Percentiles rank a stretch among this genome's conserved stretches.
These are phyloP conservation scores for Monilinia fructigena DNA, from an alignment of 2,329 filamentous ascomycete species.

Conservation along the genomic window DNA sequence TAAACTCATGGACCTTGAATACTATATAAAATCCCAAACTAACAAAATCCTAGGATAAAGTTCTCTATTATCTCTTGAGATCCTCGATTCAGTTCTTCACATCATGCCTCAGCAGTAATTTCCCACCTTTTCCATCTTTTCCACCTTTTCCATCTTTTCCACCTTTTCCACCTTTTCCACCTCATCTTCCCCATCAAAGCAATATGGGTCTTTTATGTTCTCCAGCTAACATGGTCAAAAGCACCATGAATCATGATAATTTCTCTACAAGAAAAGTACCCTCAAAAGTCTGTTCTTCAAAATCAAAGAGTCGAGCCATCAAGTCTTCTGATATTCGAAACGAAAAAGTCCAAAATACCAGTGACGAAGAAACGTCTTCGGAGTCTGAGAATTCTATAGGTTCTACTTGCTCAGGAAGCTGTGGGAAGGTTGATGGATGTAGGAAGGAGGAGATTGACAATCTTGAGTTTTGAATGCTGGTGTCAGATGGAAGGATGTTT, in stretches of 20 bases:
- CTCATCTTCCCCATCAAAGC: background rate
- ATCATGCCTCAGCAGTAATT: constrained; percentile 7
- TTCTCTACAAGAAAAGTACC: background rate
- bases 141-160: background rate
- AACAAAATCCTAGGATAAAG: background rate
- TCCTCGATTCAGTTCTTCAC: too few relatives aligned
- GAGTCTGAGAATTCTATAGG: too few relatives aligned
- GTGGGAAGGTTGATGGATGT: constrained; percentile 3
- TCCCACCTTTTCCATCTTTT: too few relatives aligned
- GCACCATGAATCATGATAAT: background rate
- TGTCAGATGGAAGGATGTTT: too few relatives aligned
- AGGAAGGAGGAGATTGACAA: background rate
- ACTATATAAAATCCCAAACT: background rate
- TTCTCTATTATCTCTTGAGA: background rate
- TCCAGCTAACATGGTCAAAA: background rate
- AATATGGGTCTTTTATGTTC: fast-evolving
- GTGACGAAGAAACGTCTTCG: too few relatives aligned
- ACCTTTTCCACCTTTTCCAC: too few relatives aligned
- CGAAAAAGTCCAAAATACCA: background rate
- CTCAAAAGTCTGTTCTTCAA: constrained; percentile 7
- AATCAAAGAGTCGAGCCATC: background rate
- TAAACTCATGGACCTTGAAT: fast-evolving
- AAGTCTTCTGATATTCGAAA: background rate
- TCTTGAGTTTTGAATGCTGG: background rate
- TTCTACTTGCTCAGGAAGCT: background rate